Base-by-base conservation (phyloP, 2,329 filamentous ascomycete genomes). In the Harringtonia lauricola region DNA sequence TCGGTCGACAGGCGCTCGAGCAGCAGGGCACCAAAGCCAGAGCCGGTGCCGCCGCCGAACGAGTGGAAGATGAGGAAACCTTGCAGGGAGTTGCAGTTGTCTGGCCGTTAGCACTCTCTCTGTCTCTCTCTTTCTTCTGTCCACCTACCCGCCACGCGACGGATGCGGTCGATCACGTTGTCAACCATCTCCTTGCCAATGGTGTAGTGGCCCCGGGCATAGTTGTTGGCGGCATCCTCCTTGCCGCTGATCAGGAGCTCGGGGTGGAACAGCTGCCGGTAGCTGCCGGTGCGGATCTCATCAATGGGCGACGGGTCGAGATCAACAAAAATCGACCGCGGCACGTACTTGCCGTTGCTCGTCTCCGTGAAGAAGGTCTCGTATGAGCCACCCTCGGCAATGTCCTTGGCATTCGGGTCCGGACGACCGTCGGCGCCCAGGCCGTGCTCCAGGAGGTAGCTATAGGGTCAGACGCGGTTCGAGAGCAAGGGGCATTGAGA, bases 191-290 rank as follows among this genome's bases (percentile, higher is more conserved):
- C 80, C 72, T 84, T 84, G 66, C 81, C 81, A 55, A 84, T 79
- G 54, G 81, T 84, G 66, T 85, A 84, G 67, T 85, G 80, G 46
- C 81, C 81, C 67, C 80, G 80, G 54, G 81, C 81, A 57, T 84
- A 85, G 71, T 85, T 85, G 69, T 84, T 84, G 66, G 80, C 79
- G 47, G 81, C 80, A 73, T 84, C 81, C 63, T 84, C 81, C 72
- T 84, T 84, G 64, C 80, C 80, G 62, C 75, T 83, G 59, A 84
- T 77, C 58, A 84, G 64, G 54, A 80, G 70, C 68, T 84, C 80
- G 37, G 80, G 80, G 65, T 84, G 80, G 71, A 83, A 84, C 48
- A 84, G 74, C 58, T 79, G 71, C 55, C 78, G 76, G 66, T 83
- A 84, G 51, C 57, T 49, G 47, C 80, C 79, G 43, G 79, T 83